These are phyloP conservation scores for Eimeria mitis DNA, from an alignment of 169 alveolate species.

Conservation along the genomic window DNA sequence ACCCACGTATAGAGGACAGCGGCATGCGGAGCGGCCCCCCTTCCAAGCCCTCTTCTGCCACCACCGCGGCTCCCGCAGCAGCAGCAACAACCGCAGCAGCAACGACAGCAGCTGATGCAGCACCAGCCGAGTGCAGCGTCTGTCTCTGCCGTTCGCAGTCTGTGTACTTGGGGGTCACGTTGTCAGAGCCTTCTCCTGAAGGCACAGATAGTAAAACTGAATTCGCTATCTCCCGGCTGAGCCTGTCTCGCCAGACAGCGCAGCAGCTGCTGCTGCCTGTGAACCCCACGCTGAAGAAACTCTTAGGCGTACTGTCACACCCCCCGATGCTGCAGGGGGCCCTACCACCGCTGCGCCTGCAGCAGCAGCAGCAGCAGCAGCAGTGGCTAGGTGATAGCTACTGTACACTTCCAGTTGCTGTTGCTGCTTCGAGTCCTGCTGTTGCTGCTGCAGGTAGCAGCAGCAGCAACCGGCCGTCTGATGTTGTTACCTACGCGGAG, in stretches of 20 bases:
- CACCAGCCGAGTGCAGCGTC: slow-evolving; percentile 28
- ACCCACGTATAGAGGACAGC: not conserved
- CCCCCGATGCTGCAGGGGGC: slow-evolving; percentile 61
- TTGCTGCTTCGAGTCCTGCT: slow-evolving; percentile 34
- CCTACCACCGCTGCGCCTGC: slow-evolving; percentile 29
- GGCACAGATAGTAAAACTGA: not conserved
- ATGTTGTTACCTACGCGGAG: slow-evolving; percentile 28
- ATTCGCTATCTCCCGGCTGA: not conserved
- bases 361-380: slow-evolving; percentile 48
- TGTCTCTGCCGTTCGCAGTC: slow-evolving; percentile 14
- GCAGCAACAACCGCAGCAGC: slow-evolving; percentile 12
- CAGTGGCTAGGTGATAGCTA: slow-evolving; percentile 12
- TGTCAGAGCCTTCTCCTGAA: not conserved
- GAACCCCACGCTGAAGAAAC: slow-evolving; percentile 24
- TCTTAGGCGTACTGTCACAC: not conserved
- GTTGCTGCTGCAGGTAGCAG: slow-evolving; percentile 27
- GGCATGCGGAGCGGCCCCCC: slow-evolving; percentile 14
- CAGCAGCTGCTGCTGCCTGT: slow-evolving; percentile 51
- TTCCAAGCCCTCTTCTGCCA: not conserved
- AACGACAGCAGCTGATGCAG: slow-evolving; percentile 39
- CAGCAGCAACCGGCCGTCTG: not conserved
- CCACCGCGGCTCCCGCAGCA: not conserved
- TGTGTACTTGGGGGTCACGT: not conserved
- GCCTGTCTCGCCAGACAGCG: slow-evolving; percentile 35
- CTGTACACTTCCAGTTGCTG: slow-evolving; percentile 11